Evolutionary conservation across 2,329 filamentous ascomycete species (phyloP), one percentile per base, ranked within the genome.

Genomic region (Talaromyces piceae): DNA sequence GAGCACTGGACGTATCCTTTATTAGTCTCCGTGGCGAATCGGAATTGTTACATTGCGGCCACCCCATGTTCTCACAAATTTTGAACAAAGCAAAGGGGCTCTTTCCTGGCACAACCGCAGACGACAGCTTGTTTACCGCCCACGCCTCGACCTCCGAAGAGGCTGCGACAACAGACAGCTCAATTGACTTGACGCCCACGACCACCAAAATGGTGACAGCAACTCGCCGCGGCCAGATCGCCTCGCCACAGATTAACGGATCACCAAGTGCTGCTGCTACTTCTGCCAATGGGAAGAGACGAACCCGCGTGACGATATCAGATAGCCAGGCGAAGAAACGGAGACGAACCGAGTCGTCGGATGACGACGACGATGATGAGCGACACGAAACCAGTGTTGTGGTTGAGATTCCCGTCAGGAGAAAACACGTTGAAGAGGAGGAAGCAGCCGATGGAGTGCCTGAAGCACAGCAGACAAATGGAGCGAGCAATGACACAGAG

Each of bases 11-110:
- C 2, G 22, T 26, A 16, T 43, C 25, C 22, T 22, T 20, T 16
- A 13, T 20, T 26, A n/a, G n/a, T n/a, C n/a, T n/a, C n/a, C n/a
- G n/a, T 46, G 23, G 25, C 20, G 22, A 22, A 23, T 25, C 25
- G 25, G 48, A 48, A 52, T 5, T 18, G 46, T 51, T 45, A 45
- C 31, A 28, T 50, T 30, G 51, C 45, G 41, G 26, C 47, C 45
- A 49, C 59, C 64, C 59, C 67, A 72, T 72, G 70, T 70, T 72
- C 53, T 66, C 69, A 45, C 63, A 72, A 30, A 41, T 72, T 49
- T 63, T 72, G 48, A 71, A 67, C 46, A 67, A 67, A 55, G 70
- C 70, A 54, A 70, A 69, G 59, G 67, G 69, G 58, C 55, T 72
- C 56, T 70, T 71, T 53, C 56, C 61, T 56, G 64, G 61, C 60